Evolutionary conservation across 2,329 filamentous ascomycete species (phyloP), one percentile per base, ranked within the genome.

Genomic region (Stachybotrys chlorohalonatus): DNA sequence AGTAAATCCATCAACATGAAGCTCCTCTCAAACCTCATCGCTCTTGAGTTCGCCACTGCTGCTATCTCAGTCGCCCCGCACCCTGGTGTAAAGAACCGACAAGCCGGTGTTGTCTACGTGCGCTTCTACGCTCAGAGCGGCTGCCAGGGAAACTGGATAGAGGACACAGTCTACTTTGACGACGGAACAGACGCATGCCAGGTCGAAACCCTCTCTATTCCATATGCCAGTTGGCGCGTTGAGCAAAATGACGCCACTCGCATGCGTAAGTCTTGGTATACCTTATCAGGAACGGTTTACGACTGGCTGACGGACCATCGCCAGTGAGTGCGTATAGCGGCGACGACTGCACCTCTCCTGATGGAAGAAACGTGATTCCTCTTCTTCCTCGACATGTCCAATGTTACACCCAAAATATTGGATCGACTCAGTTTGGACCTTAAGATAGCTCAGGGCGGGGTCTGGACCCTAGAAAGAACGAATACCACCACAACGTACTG

Each of bases 121-220:
- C n/a, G 16, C 7, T 52, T 52, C n/a, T 45, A 16, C 11, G 16
- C 11, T 17, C 5, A 52, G 31, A 32, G 36, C 11, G 50, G 50
- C 6, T 52, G 50, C 32, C 31, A 45, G 16, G 50, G 50, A 5
- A 6, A 13, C 13, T 52, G 32, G 13, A 42, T 42, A 5, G 50
- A 52, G 32, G 50, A 52, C 31, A 52, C 50, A 4, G 50, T 42
- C 36, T 52, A 45, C 32, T 52, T 52, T 15, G 50, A 52, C 17
- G 16, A 52, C 4, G 50, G 50, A 8, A 45, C 31, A 6, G 32
- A 32, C 31, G 32, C n/a, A 5, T 52, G 50, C 32, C 13, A 17
- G 2, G 11, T 30, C 1, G 50, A 52, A 32, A 45, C 50, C 4
- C 36, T 42, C n/a, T n/a, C 11, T 5, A 30, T 16, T 15, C 50